Conservation (phyloP, 2,329 filamentous ascomycete species). For the Trichophyton schoenleinii region DNA sequence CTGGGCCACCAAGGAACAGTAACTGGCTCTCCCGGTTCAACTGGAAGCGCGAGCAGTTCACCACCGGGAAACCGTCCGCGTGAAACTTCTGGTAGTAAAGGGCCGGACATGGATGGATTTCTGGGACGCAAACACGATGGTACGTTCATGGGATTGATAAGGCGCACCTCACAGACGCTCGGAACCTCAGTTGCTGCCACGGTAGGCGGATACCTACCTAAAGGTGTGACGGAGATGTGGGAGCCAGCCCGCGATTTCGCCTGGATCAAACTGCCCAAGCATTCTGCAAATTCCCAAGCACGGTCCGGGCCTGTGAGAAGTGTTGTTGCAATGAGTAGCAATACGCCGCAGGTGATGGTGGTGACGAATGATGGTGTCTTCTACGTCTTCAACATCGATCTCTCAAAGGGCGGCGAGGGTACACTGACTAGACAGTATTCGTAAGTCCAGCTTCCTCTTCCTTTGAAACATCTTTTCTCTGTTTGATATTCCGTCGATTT, state of each 20-base stretch:
- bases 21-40: conserved; percentile 17
- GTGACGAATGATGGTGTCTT: conserved; percentile 93
- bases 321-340: conserved; percentile 95
- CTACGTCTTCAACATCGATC: conserved; percentile 88
- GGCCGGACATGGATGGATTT: conserved; percentile 19
- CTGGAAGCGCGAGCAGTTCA: conserved; percentile 15
- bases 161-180: conserved; percentile 90
- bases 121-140: conserved; percentile 46
- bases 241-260: conserved; percentile 91
- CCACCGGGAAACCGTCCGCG: conserved; percentile 23
- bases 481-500: not conserved
- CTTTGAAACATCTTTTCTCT: not conserved
- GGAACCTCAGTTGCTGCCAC: conserved; percentile 78
- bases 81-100: conserved; percentile 18
- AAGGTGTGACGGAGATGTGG: conserved; percentile 95
- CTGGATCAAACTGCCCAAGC: conserved; percentile 80
- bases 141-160: conserved; percentile 76
- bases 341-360: conserved; percentile 91
- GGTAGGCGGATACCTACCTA: conserved; percentile 81
- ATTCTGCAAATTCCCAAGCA: conserved; percentile 25
- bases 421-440: conserved; percentile 84
- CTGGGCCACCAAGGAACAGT: conserved; percentile 39
- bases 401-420: conserved; percentile 89
- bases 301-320: conserved; percentile 53
- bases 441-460: conserved; percentile 44